Conservation (phyloP, 768 basidiomycete genomes). For the Clitopilus hobsonii region DNA sequence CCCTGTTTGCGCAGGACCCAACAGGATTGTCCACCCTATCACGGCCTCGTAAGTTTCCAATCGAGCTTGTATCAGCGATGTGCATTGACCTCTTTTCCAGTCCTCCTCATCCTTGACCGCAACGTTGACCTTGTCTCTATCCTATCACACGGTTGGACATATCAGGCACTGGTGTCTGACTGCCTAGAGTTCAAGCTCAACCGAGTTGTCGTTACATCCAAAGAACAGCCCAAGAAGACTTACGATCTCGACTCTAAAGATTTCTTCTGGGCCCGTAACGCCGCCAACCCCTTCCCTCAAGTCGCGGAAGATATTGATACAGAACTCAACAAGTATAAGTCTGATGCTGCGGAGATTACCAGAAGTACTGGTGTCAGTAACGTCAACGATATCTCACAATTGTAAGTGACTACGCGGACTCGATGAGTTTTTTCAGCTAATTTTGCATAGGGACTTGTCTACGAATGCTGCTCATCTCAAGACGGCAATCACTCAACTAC, state of each 20-base stretch:
- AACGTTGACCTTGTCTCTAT: constrained; percentile 94
- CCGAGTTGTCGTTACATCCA: constrained; percentile 77
- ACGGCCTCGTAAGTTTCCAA: constrained; percentile 63
- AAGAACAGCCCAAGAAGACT: constrained; percentile 65
- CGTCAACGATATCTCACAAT: constrained; percentile 89
- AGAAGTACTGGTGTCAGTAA: constrained; percentile 94
- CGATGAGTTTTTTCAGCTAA: not conserved
- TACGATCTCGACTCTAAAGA: constrained; percentile 98
- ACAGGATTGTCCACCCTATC: constrained; percentile 84
- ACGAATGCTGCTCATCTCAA: constrained; percentile 93
- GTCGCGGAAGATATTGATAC: constrained; percentile 96
- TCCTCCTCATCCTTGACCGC: constrained; percentile 89
- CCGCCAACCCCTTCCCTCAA: constrained; percentile 94
- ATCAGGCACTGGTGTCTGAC: constrained; percentile 96
- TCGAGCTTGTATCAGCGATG: not conserved
- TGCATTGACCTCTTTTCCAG: constrained; percentile 34
- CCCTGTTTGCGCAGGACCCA: constrained; percentile 75
- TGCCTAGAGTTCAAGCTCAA: constrained; percentile 97
- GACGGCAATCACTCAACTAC: constrained; percentile 94
- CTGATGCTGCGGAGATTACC: constrained; percentile 96
- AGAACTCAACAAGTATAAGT: constrained; percentile 89
- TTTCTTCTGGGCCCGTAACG: constrained; percentile 98
- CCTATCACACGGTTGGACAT: constrained; percentile 97
- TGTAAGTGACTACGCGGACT: constrained; percentile 46
- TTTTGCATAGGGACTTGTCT: constrained; percentile 72